These are phyloP conservation scores for Daldinia caldariorum DNA, from an alignment of 495 filamentous ascomycete species.

Conservation along the genomic window DNA sequence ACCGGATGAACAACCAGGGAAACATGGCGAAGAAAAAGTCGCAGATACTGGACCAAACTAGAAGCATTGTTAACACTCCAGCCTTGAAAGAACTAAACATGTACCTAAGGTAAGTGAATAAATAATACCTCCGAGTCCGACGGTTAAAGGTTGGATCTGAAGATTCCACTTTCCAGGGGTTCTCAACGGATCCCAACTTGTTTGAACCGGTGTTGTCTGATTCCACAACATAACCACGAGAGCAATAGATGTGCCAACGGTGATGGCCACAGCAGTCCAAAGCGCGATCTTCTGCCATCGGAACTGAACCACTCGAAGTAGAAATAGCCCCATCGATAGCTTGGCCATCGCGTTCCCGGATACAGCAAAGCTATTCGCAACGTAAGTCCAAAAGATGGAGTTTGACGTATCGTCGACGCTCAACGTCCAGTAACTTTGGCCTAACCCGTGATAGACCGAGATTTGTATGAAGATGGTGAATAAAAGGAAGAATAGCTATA, in stretches of 20 bases:
- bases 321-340: constrained; percentile 54
- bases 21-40: constrained; percentile 58
- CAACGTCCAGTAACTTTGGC: constrained; percentile 49
- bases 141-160: constrained; percentile 52
- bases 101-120: no score
- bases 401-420: constrained; percentile 45
- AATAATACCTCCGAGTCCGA: constrained; percentile 53
- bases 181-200: constrained; percentile 52
- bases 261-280: constrained; percentile 50
- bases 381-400: constrained; percentile 54
- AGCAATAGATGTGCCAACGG: constrained; percentile 45
- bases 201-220: constrained; percentile 49
- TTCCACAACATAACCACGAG: constrained; percentile 53
- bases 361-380: constrained; percentile 54
- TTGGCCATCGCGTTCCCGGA: constrained; percentile 55
- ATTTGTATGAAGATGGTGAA: constrained; percentile 51
- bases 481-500: constrained; percentile 48
- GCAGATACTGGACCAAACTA: constrained; percentile 54
- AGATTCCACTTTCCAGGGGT: constrained; percentile 52
- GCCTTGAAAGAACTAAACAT: neutral
- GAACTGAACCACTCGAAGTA: constrained; percentile 52
- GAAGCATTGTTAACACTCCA: constrained; percentile 5
- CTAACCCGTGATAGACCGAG: constrained; percentile 49
- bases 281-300: constrained; percentile 50
- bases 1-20: constrained; percentile 57